Percentiles rank a stretch among this genome's conserved stretches.
phyloP scores from a whole-genome alignment of 169 alveolate genomes.

The Condylostoma magnum region DNA sequence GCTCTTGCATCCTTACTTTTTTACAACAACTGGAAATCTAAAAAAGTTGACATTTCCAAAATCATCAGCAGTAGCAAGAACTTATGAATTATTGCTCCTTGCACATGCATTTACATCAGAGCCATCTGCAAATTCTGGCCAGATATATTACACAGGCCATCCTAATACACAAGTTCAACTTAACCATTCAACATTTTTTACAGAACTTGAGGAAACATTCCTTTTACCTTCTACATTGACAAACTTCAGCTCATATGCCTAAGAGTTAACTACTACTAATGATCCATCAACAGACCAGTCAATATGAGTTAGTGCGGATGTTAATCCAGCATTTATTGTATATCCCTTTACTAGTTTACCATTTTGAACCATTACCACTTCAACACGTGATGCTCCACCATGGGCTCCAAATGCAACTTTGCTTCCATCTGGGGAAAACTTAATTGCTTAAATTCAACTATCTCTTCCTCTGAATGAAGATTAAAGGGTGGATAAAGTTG shows the following conservation, averaged over 20 bases:
- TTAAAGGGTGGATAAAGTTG: slow-evolving; percentile 40
- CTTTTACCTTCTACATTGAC: slow-evolving; percentile 56
- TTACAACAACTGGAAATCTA: slow-evolving; percentile 79
- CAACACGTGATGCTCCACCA: slow-evolving; percentile 75
- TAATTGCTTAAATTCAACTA: slow-evolving; percentile 81
- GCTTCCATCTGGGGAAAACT: slow-evolving; percentile 68
- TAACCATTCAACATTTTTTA: slow-evolving; percentile 68
- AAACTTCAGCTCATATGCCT: slow-evolving; percentile 82
- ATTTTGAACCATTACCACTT: slow-evolving; percentile 48
- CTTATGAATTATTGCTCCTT: slow-evolving; percentile 48
- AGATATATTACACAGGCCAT: slow-evolving; percentile 80
- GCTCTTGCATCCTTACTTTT: slow-evolving; percentile 63
- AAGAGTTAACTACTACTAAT: slow-evolving; percentile 68
- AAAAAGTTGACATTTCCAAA: slow-evolving; percentile 69
- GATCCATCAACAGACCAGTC: slow-evolving; percentile 80
- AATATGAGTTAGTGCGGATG: slow-evolving; percentile 75
- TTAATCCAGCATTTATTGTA: slow-evolving; percentile 64
- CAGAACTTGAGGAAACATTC: slow-evolving; percentile 57
- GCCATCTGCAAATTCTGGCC: slow-evolving; percentile 73
- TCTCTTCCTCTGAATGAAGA: slow-evolving; percentile 51
- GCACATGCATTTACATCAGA: slow-evolving; percentile 75
- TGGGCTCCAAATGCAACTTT: slow-evolving; percentile 83
- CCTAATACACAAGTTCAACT: slow-evolving; percentile 86
- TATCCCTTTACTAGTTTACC: slow-evolving; percentile 31
- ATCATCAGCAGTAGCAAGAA: slow-evolving; percentile 83